Conservation (phyloP, 2,329 filamentous ascomycete species). For the Davidsoniella eucalypti region DNA sequence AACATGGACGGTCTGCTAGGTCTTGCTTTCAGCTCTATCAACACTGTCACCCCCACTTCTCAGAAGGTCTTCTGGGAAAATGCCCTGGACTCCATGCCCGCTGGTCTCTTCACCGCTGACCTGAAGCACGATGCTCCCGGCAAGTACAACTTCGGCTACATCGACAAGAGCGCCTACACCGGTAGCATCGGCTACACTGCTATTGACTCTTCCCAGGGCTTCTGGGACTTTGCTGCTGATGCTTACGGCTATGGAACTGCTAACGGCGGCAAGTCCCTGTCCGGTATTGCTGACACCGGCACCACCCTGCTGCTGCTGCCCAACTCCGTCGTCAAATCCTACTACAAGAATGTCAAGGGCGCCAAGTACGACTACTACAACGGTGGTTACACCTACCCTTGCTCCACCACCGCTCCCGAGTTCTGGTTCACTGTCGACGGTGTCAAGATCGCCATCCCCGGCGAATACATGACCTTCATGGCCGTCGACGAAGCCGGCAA, state of each 20-base stretch:
- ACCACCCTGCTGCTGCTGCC: slow-evolving; percentile 48
- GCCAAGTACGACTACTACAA: slow-evolving; percentile 24
- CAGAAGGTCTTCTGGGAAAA: slow-evolving; percentile 29
- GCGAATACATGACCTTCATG: slow-evolving; percentile 36
- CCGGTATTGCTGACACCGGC: slow-evolving; percentile 36
- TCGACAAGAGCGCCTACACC: slow-evolving; percentile 46
- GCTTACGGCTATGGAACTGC: slow-evolving; percentile 15
- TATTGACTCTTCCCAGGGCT: slow-evolving; percentile 40
- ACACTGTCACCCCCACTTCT: slow-evolving; percentile 18
- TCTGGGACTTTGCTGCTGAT: slow-evolving; percentile 39
- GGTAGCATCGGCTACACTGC: slow-evolving; percentile 45
- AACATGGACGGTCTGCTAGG: slow-evolving; percentile 25
- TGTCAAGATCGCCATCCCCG: slow-evolving; percentile 40
- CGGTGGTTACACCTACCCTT: slow-evolving; percentile 33
- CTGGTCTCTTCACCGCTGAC: slow-evolving; percentile 48
- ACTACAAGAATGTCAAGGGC: slow-evolving; percentile 30
- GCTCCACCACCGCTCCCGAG: slow-evolving; percentile 28
- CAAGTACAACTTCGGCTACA: slow-evolving; percentile 57
- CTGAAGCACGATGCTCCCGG: slow-evolving; percentile 44
- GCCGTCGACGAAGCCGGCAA: slow-evolving; percentile 26
- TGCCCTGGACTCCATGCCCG: background rate
- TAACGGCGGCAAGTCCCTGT: background rate
- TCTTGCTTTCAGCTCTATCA: slow-evolving; percentile 26
- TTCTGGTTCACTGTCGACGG: slow-evolving; percentile 39
- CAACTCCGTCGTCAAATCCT: slow-evolving; percentile 29